phyloP scores from a whole-genome alignment of 345 rosid species.

The Eucalyptus sp. region DNA sequence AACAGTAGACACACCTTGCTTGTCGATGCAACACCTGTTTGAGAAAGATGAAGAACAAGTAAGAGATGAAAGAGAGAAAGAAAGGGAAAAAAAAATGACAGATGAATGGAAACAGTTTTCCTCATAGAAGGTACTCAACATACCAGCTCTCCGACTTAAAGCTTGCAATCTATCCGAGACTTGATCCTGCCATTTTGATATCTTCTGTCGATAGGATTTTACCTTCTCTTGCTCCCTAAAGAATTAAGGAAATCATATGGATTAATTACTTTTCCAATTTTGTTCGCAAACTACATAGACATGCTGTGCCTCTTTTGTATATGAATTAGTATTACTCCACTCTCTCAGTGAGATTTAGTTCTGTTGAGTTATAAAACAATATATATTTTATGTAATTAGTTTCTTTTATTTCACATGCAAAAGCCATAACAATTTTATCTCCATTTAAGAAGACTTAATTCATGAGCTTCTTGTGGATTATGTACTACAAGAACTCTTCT shows the following conservation, averaged over 20 bases:
- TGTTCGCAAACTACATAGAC: neutral
- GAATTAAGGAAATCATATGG: neutral
- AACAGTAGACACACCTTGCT: constrained; percentile 38
- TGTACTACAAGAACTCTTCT: neutral
- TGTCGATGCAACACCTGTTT: constrained; percentile 46
- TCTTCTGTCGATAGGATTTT: constrained; percentile 71
- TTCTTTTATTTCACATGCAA: neutral
- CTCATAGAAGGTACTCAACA: neutral
- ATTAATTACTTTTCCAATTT: neutral
- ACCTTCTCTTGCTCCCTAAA: constrained; percentile 73
- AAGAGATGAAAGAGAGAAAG: neutral
- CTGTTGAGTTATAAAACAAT: neutral
- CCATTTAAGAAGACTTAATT: neutral
- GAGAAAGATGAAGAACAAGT: neutral
- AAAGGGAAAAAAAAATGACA: no score
- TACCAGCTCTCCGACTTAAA: constrained; percentile 55
- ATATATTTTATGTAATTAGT: neutral
- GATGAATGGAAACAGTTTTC: neutral
- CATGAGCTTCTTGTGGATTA: neutral
- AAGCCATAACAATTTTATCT: neutral
- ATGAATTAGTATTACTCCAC: neutral
- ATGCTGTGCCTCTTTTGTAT: neutral
- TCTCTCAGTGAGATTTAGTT: neutral
- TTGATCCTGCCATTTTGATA: constrained; percentile 84
- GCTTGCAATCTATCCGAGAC: constrained; percentile 77